These are phyloP conservation scores for Termitomyces eurrhizus DNA, from an alignment of 768 basidiomycete genomes.

Conservation along the genomic window DNA sequence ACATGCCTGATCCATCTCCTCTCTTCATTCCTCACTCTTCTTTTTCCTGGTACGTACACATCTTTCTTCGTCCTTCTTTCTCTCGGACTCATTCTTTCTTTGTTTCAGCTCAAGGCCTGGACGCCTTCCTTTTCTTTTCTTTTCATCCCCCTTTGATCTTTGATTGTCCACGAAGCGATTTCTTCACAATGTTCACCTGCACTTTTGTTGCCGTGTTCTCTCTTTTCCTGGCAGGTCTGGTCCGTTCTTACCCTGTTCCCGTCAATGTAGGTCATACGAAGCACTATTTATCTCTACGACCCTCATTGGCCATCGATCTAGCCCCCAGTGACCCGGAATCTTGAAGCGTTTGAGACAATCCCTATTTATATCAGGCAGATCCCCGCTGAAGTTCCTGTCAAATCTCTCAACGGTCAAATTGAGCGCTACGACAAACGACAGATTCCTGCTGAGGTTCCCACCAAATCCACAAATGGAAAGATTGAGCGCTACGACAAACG, in stretches of 20 bases:
- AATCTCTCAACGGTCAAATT: slow-evolving; percentile 17
- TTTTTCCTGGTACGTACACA: slow-evolving; percentile 10
- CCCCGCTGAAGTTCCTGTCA: slow-evolving; percentile 27
- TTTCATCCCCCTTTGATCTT: slow-evolving; percentile 4
- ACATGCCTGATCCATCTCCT: background rate
- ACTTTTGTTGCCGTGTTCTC: slow-evolving; percentile 36
- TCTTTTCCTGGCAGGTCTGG: slow-evolving; percentile 41
- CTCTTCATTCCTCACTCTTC: slow-evolving; percentile 8
- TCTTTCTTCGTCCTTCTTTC: background rate
- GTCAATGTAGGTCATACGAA: slow-evolving; percentile 26
- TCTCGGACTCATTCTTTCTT: slow-evolving; percentile 4
- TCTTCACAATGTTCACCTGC: slow-evolving; percentile 42
- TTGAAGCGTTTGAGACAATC: slow-evolving; percentile 36
- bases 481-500: slow-evolving; percentile 18
- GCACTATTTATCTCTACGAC: too few species aligned
- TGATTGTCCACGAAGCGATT: slow-evolving; percentile 9
- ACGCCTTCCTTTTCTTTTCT: slow-evolving; percentile 19
- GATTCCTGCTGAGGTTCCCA: slow-evolving; percentile 22
- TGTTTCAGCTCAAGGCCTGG: slow-evolving; percentile 16
- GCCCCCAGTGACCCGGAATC: slow-evolving; percentile 25
- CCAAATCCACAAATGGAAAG: slow-evolving; percentile 20
- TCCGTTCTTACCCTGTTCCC: slow-evolving; percentile 39
- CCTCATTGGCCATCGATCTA: slow-evolving; percentile 18
- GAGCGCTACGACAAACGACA: slow-evolving; percentile 18
- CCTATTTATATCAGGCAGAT: slow-evolving; percentile 38